These are phyloP conservation scores for Pseudohyphozyma bogoriensis DNA, from an alignment of 768 basidiomycete species.

Conservation along the genomic window DNA sequence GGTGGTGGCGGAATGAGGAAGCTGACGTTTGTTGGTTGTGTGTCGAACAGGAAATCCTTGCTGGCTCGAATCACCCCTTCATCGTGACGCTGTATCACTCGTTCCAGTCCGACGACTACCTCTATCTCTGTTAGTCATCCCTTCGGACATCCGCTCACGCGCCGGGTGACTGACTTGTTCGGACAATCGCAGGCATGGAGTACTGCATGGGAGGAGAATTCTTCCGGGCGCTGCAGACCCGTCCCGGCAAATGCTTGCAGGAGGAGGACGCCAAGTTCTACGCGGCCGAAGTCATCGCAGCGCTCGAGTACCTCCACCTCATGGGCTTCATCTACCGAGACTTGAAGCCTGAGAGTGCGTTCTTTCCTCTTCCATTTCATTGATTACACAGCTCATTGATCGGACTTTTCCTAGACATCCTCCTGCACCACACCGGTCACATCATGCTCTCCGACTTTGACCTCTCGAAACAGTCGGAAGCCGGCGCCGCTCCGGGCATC, in stretches of 20 bases:
- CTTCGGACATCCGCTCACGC: neutral
- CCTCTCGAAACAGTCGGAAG: slow-evolving; percentile 90
- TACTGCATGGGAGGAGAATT: slow-evolving; percentile 99
- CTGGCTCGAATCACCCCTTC: slow-evolving; percentile 97
- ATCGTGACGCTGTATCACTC: slow-evolving; percentile 99
- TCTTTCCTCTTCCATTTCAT: no score
- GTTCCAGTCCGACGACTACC: slow-evolving; percentile 94
- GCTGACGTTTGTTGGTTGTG: neutral
- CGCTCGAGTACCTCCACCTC: slow-evolving; percentile 94
- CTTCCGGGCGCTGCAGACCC: slow-evolving; percentile 90
- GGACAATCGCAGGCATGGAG: slow-evolving; percentile 51
- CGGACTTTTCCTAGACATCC: slow-evolving; percentile 61
- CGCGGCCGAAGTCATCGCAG: slow-evolving; percentile 95
- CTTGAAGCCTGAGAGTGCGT: slow-evolving; percentile 96
- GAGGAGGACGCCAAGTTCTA: slow-evolving; percentile 96
- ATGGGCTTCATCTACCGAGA: slow-evolving; percentile 99
- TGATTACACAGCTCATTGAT: neutral
- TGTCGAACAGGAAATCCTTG: slow-evolving; percentile 65
- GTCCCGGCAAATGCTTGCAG: slow-evolving; percentile 90
- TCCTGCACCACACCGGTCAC: slow-evolving; percentile 94
- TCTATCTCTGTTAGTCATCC: slow-evolving; percentile 68
- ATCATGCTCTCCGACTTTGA: slow-evolving; percentile 99
- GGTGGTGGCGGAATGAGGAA: neutral
- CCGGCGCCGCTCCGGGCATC: slow-evolving; percentile 74
- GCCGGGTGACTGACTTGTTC: neutral